Evolutionary conservation across 805 yeast species (phyloP).

Genomic region (Metschnikowia lachancei): DNA sequence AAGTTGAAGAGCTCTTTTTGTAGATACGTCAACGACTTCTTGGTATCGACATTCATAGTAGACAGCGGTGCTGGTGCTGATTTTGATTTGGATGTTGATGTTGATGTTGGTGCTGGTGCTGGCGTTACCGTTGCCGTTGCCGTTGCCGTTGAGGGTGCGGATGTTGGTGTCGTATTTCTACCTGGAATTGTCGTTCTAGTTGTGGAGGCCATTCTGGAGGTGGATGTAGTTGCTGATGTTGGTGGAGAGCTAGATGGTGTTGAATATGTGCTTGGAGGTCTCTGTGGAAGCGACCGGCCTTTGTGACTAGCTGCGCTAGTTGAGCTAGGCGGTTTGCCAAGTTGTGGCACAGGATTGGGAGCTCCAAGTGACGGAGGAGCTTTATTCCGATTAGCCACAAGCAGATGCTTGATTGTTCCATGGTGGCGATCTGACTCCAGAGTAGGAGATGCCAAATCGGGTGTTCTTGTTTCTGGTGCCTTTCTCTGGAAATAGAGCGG

Average conservation of each 20-base stretch:
- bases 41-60: slow-evolving; percentile 54
- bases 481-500: slow-evolving; percentile 33
- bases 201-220: too few species aligned
- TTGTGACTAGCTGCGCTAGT: not conserved
- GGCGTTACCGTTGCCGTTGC: not conserved
- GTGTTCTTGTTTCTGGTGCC: not conserved
- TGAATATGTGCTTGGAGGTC: not conserved
- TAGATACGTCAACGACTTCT: slow-evolving; percentile 73
- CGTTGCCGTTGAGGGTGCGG: too few species aligned
- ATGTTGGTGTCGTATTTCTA: too few species aligned
- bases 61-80: not conserved
- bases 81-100: not conserved
- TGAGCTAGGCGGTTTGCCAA: slow-evolving; percentile 11
- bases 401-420: slow-evolving; percentile 42
- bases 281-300: not conserved
- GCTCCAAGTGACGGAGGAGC: slow-evolving; percentile 9
- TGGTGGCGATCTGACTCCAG: slow-evolving; percentile 4
- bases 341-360: slow-evolving; percentile 9
- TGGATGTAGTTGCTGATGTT: too few species aligned
- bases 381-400: slow-evolving; percentile 45
- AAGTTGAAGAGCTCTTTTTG: slow-evolving; percentile 83
- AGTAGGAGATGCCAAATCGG: not conserved
- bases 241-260: not conserved
- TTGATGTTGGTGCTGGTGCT: not conserved
- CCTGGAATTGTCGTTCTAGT: too few species aligned